These are phyloP conservation scores for Paulownia fortunei DNA, from an alignment of 257 asterid genomes.

Conservation along the genomic window DNA sequence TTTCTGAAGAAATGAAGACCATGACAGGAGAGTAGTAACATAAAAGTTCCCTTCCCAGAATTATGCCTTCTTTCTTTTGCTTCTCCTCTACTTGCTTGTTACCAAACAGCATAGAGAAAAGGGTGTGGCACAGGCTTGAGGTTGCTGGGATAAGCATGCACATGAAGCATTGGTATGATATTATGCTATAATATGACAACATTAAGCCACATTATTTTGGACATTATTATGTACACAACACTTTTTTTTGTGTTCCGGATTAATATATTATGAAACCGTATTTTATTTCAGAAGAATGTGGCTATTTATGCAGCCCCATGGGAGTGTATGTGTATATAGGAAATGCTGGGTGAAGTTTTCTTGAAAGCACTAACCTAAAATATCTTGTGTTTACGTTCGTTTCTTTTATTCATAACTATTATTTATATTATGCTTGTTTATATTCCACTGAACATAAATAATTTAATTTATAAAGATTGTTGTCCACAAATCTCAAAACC, in stretches of 20 bases:
- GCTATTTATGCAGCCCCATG: not conserved
- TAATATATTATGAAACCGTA: not conserved
- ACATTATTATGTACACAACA: not conserved
- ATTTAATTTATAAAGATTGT: not conserved
- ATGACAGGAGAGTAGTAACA: not conserved
- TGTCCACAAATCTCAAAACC: not conserved
- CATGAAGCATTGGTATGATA: not conserved
- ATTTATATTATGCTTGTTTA: not conserved
- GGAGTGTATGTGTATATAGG: not conserved
- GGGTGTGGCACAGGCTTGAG: not conserved
- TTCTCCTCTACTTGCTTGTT: constrained; percentile 3
- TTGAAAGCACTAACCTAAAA: constrained; percentile 8
- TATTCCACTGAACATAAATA: not conserved
- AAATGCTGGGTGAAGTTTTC: not conserved
- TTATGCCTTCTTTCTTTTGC: not conserved
- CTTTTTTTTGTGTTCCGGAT: not conserved
- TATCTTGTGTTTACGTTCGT: not conserved
- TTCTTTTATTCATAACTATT: not conserved
- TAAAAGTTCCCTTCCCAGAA: too few species aligned
- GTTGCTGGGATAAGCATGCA: constrained; percentile 9
- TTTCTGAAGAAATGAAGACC: constrained; percentile 1
- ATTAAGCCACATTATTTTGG: not conserved
- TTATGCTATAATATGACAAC: not conserved
- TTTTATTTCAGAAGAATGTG: not conserved
- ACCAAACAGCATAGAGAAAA: not conserved